Evolutionary conservation across 1,139 yeast genomes (phyloP), one percentile per base, ranked within the genome.

Genomic region (Lodderomyces oxycetoniae): DNA sequence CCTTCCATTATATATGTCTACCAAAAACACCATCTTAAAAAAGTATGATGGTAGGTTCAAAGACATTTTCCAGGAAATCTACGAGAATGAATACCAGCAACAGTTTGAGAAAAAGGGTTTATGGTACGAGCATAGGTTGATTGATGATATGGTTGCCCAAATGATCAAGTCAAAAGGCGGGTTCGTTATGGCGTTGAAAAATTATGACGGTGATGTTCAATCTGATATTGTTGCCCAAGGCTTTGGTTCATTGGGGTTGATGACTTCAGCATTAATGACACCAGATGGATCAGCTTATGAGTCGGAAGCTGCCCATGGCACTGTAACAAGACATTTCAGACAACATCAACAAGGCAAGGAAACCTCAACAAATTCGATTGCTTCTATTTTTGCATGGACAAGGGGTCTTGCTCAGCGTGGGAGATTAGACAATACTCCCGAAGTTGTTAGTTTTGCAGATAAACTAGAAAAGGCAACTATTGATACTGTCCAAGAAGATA

Each of bases 81-180:
- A 75, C 50, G 84, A 76, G 25, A 38, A 65, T 24, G 68, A 70
- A 33, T 83, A 82, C 60, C 73, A 76, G 50, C 31, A 55, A 14
- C 58, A 70, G 40, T 82, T 82, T 53, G 86, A 79, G 51, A 62
- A 61, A n/a, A 55, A 63, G 33, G 85, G 84, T n/a, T 75, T 83
- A 47, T 74, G 79, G 76, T 83, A 80, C 51, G 91, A 83, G 54
- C 93, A 83, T 57, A 77, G 93, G 61, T 71, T 83, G 47, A 83
- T 83, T 44, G 93, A 83, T 57, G 93, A 83, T 56, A 83, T 83
- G 89, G 93, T 83, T 43, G 93, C 93, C 4, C 93, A 83, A 61
- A 83, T 83, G 93, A 64, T 83, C 55, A 83, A 83, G 58, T 81
- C 89, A 17, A 79, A 77, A 54, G 93, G 93, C 57, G 93, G 93